Evolutionary conservation across 106 monocot genomes (phyloP), one percentile per base, ranked within the genome.

Genomic region (Phalaenopsis aphrodite): DNA sequence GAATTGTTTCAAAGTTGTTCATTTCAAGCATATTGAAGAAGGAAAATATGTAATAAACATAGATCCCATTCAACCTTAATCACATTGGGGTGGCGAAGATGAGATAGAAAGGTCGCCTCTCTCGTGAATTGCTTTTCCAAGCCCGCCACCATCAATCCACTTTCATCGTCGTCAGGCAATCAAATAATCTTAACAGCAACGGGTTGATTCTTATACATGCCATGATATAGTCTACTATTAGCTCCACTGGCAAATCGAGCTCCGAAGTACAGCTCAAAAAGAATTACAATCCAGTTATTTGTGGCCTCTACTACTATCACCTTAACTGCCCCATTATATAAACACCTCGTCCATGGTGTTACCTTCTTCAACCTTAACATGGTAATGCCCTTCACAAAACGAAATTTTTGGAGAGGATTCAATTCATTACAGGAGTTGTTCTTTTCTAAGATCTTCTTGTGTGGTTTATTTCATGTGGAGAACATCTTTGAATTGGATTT

Each of bases 131-230:
- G 94, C 82, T 94, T 94, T 84, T 90, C 94, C 41, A 98, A 80
- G 24, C 87, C 77, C 4, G 80, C 78, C 16, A 83, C 83, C 84
- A 94, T 46, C 14, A 15, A 77, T 92, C 30, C 30, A 30, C 30
- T 30, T 30, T 30, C 30, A 30, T 30, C 30, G 0, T 30, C 30
- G 30, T 30, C 92, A 48, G 92, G 94, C 77, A 89, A 86, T 36
- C 86, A 69, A 43, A 92, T 91, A 76, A 98, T 77, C 75, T 98
- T 98, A 72, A 98, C 97, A 3, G 94, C 94, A 47, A 94, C 94
- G 37, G 78, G 57, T 66, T 85, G 78, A 37, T 86, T 83, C 68
- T 90, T 88, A 64, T 98, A 98, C 12, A 88, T 81, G 11, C 97
- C 97, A 81, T 83, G 92, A 57, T 92, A 92, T 19, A 98, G 58